Percentiles rank a stretch among this genome's conserved stretches.
Conservation (phyloP, 2,329 filamentous ascomycete species). For the Phialophora chinensis region DNA sequence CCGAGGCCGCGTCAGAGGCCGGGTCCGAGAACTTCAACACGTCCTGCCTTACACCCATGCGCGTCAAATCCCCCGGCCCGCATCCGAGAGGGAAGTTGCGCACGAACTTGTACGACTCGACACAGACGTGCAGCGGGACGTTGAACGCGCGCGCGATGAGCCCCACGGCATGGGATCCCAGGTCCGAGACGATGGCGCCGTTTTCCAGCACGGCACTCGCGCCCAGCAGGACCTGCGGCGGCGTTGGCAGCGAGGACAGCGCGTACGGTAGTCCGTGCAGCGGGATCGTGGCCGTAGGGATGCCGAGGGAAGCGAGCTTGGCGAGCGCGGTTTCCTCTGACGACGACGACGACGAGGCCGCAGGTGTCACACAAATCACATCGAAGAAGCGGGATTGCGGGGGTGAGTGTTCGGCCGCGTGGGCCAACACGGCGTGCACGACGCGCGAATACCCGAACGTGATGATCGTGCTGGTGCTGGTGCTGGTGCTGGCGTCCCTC, state of each 20-base stretch:
- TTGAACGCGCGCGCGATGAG: constrained; percentile 74
- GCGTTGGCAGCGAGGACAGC: constrained; percentile 24
- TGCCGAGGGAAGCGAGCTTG: constrained; percentile 29
- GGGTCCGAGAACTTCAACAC: constrained; percentile 72
- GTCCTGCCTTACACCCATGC: constrained; percentile 76
- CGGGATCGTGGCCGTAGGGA: constrained; percentile 33
- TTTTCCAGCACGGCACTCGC: constrained; percentile 90
- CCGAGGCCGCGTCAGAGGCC: constrained; percentile 50
- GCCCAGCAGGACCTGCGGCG: constrained; percentile 64
- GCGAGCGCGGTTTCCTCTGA: constrained; percentile 16
- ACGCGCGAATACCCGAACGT: constrained; percentile 88
- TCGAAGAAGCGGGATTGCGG: constrained; percentile 73
- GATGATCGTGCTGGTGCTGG: constrained; percentile 69
- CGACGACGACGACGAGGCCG: constrained; percentile 31
- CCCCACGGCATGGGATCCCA: constrained; percentile 87
- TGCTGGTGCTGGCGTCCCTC: neutral
- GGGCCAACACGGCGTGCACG: constrained; percentile 75
- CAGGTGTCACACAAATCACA: constrained; percentile 75
- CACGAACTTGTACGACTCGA: constrained; percentile 96
- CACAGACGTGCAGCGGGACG: constrained; percentile 86
- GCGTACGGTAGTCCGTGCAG: constrained; percentile 31
- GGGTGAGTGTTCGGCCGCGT: constrained; percentile 58
- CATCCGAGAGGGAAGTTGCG: constrained; percentile 76
- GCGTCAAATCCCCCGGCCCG: constrained; percentile 33
- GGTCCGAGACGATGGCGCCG: constrained; percentile 85